phyloP scores from a whole-genome alignment of 2,329 filamentous ascomycete genomes.

The Aspergillus latus region DNA sequence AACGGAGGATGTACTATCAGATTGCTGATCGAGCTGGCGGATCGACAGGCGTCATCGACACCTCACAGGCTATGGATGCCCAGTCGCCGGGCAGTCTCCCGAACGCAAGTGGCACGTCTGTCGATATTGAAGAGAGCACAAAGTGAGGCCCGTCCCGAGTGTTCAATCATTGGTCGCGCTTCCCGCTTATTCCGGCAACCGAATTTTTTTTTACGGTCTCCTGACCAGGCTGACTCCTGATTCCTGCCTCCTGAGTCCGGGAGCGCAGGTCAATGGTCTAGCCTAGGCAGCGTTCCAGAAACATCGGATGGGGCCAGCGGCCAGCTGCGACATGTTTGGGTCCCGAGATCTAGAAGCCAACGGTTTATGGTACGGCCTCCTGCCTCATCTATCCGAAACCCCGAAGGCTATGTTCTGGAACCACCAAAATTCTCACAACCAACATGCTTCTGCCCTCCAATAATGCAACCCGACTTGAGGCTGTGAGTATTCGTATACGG shows the following conservation, averaged over 20 bases:
- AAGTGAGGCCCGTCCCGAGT: not conserved
- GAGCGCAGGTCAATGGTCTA: slow-evolving; percentile 7
- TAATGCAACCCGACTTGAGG: not conserved
- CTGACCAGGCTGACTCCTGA: not conserved
- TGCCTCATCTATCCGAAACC: slow-evolving; percentile 23
- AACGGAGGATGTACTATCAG: not conserved
- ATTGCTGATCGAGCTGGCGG: slow-evolving; percentile 2
- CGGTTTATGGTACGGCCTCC: slow-evolving; percentile 14
- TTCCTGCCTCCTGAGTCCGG: not conserved
- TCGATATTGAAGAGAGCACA: not conserved
- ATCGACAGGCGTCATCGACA: slow-evolving; percentile 5
- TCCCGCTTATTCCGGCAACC: slow-evolving; percentile 3
- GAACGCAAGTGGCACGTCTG: not conserved
- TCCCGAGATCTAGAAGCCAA: slow-evolving; percentile 23
- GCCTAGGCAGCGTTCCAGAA: slow-evolving; percentile 23
- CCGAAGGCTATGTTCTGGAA: slow-evolving; percentile 10
- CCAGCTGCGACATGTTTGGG: slow-evolving; percentile 12
- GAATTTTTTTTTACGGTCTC: slow-evolving; percentile 1
- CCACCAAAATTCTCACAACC: not conserved
- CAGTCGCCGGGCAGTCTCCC: not conserved
- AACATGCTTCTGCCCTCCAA: slow-evolving; percentile 1
- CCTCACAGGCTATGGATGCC: not conserved
- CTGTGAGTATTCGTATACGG: slow-evolving; percentile 12
- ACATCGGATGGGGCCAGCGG: slow-evolving; percentile 19
- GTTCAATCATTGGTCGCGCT: not conserved